Percentiles rank a stretch among this genome's conserved stretches.
These are phyloP conservation scores for Spathaspora boniae DNA, from an alignment of 805 yeast species.

Conservation along the genomic window DNA sequence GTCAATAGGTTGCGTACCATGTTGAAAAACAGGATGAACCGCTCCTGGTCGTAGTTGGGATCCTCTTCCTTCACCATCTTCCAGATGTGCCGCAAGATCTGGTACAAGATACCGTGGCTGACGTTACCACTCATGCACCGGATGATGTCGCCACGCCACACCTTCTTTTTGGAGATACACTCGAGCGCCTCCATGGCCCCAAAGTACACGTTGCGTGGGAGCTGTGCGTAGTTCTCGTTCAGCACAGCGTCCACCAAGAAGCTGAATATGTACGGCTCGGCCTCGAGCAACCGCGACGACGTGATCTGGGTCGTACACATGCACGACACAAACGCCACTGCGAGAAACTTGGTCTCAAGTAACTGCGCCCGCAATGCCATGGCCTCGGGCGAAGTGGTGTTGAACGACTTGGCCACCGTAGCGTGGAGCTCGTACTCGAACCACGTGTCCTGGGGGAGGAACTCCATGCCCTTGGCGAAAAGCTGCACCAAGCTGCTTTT, in stretches of 20 bases:
- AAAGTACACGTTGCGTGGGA: slow-evolving; percentile 51
- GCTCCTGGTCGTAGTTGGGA: slow-evolving; percentile 29
- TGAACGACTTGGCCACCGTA: slow-evolving; percentile 69
- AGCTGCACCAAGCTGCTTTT: slow-evolving; percentile 57
- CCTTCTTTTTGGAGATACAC: slow-evolving; percentile 60
- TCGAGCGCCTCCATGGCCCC: slow-evolving; percentile 67
- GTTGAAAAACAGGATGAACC: slow-evolving; percentile 55
- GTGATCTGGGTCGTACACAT: slow-evolving; percentile 55
- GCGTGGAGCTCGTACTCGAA: slow-evolving; percentile 60
- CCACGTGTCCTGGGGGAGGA: slow-evolving; percentile 62
- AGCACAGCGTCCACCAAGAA: slow-evolving; percentile 70
- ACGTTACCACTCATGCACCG: slow-evolving; percentile 82
- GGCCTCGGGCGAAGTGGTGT: slow-evolving; percentile 50
- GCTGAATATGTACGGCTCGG: slow-evolving; percentile 65
- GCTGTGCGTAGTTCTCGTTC: slow-evolving; percentile 48
- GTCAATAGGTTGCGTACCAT: slow-evolving; percentile 61
- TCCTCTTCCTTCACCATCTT: slow-evolving; percentile 44
- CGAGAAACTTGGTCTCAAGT: slow-evolving; percentile 59
- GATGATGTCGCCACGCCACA: slow-evolving; percentile 73
- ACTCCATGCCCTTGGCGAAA: slow-evolving; percentile 54
- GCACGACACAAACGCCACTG: slow-evolving; percentile 62
- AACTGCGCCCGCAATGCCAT: slow-evolving; percentile 55
- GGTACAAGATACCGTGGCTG: slow-evolving; percentile 78
- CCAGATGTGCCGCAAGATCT: slow-evolving; percentile 61
- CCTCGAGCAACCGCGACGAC: slow-evolving; percentile 63